These are phyloP conservation scores for Rosa hybrid DNA, from an alignment of 331 rosid species.

Conservation along the genomic window DNA sequence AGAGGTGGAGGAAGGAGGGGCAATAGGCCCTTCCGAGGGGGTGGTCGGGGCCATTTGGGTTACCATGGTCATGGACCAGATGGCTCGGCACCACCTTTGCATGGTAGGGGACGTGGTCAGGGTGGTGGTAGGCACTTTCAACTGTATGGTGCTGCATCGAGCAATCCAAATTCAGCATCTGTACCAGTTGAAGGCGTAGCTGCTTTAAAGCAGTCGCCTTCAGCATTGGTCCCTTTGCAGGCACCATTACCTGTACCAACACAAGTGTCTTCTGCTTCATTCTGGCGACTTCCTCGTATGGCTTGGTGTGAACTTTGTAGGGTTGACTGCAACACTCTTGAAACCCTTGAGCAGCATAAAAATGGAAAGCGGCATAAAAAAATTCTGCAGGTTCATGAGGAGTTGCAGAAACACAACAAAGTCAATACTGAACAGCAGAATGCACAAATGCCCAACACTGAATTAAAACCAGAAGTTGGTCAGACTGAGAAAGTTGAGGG, in stretches of 20 bases:
- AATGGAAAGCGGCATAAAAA: constrained; percentile 80
- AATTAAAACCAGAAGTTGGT: constrained; percentile 43
- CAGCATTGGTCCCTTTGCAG: constrained; percentile 44
- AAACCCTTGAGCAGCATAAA: constrained; percentile 78
- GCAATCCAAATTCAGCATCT: constrained; percentile 36
- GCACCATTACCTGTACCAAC: constrained; percentile 35
- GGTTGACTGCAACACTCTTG: constrained; percentile 78
- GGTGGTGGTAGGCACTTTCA: constrained; percentile 60
- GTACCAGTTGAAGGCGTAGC: constrained; percentile 44
- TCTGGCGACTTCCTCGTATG: constrained; percentile 40
- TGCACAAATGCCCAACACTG: constrained; percentile 47
- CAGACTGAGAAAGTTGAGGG: constrained; percentile 46
- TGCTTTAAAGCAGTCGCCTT: constrained; percentile 40
- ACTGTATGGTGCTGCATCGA: constrained; percentile 49
- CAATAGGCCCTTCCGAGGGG: constrained; percentile 62
- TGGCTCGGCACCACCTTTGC: constrained; percentile 45
- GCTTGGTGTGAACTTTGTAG: constrained; percentile 83
- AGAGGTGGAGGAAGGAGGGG: constrained; percentile 71
- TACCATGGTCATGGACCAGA: constrained; percentile 26
- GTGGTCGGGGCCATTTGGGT: constrained; percentile 54
- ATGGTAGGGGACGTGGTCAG: constrained; percentile 62
- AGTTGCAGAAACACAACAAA: constrained; percentile 56
- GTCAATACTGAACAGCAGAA: constrained; percentile 48
- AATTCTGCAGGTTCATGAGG: constrained; percentile 53
- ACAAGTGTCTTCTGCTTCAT: constrained; percentile 51